These are phyloP conservation scores for Debaryomyces subglobosus DNA, from an alignment of 1,139 yeast species.

Conservation along the genomic window DNA sequence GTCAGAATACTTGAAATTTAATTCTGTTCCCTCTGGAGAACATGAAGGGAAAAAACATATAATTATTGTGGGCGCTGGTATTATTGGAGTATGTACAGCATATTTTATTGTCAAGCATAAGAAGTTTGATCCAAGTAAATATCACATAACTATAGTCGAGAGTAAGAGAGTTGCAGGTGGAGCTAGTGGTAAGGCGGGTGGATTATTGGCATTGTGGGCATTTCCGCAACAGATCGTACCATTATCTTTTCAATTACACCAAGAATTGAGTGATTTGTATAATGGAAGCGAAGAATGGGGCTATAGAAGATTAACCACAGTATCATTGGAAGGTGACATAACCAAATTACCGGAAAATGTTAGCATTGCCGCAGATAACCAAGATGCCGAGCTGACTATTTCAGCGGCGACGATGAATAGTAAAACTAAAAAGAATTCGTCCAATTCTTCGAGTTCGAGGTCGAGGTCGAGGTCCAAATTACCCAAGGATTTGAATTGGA, in stretches of 20 bases:
- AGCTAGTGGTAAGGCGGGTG: constrained; percentile 98
- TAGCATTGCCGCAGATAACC: constrained; percentile 19
- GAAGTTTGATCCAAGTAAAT: constrained; percentile 65
- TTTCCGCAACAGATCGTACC: constrained; percentile 96
- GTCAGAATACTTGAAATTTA: constrained; percentile 43
- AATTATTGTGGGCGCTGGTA: constrained; percentile 89
- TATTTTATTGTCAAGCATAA: constrained; percentile 86
- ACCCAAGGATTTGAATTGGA: constrained; percentile 84
- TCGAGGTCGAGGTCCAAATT: constrained; percentile 33
- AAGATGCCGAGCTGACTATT: constrained; percentile 18
- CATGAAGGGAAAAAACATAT: constrained; percentile 69
- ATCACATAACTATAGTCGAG: constrained; percentile 87
- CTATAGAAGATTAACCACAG: constrained; percentile 83
- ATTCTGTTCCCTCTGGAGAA: constrained; percentile 51
- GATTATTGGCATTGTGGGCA: constrained; percentile 92
- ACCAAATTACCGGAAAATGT: constrained; percentile 33
- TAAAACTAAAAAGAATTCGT: constrained; percentile 39
- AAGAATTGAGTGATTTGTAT: constrained; percentile 74
- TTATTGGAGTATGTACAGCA: constrained; percentile 94
- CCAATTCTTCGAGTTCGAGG: constrained; percentile 27
- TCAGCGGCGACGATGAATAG: constrained; percentile 21
- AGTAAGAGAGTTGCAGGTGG: constrained; percentile 95
- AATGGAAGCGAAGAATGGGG: constrained; percentile 91
- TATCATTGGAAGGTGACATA: constrained; percentile 84
- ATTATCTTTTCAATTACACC: constrained; percentile 82